Percentiles rank a stretch among this genome's conserved stretches.
Evolutionary conservation across 1,284 basidiomycete genomes (phyloP).

Genomic region (Lignosus rhinocerotis): DNA sequence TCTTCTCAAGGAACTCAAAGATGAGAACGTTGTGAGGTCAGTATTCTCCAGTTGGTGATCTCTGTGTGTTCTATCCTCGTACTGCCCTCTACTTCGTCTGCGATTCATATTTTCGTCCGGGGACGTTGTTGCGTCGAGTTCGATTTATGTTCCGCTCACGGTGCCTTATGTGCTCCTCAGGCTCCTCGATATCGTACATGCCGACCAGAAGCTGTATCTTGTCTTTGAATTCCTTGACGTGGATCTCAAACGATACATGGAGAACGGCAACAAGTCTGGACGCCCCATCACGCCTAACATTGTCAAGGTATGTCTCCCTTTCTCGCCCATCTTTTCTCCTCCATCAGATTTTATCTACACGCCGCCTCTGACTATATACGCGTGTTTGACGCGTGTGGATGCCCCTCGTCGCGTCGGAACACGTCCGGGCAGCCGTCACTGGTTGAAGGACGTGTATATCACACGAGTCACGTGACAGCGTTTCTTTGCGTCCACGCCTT

Average conservation of each 20-base stretch:
- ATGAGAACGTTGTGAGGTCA: constrained; percentile 92
- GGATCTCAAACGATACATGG: constrained; percentile 97
- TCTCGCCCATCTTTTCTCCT: neutral
- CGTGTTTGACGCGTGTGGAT: constrained; percentile 30
- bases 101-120: constrained; percentile 2
- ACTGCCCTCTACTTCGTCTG: constrained; percentile 4
- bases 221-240: constrained; percentile 96
- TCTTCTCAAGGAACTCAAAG: constrained; percentile 93
- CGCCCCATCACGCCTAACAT: constrained; percentile 78
- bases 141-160: constrained; percentile 14
- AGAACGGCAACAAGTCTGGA: constrained; percentile 72
- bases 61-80: constrained; percentile 14
- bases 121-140: neutral
- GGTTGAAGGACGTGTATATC: constrained; percentile 9
- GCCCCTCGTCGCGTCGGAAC: constrained; percentile 29
- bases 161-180: constrained; percentile 42
- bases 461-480: constrained; percentile 30
- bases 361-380: constrained; percentile 7
- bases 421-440: constrained; percentile 24
- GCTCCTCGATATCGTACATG: constrained; percentile 95
- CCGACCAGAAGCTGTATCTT: constrained; percentile 94
- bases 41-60: constrained; percentile 25
- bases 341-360: neutral
- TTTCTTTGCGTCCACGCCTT: neutral
- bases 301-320: constrained; percentile 67